Evolutionary conservation across 2,329 filamentous ascomycete genomes (phyloP).

Genomic region (Neurospora sp.): DNA sequence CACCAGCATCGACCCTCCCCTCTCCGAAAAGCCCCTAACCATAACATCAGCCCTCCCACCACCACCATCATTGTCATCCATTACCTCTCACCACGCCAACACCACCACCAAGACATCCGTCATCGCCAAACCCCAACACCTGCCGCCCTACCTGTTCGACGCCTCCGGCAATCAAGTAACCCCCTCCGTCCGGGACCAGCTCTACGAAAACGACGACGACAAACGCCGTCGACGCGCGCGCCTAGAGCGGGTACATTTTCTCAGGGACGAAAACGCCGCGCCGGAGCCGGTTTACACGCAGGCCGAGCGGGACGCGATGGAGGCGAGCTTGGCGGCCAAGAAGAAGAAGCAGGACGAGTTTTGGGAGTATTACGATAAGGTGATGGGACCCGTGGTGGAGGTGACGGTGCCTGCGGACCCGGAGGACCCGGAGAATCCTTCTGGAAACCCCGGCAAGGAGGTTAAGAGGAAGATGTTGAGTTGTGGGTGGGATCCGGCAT

Average conservation of each 20-base stretch:
- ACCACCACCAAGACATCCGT: not conserved
- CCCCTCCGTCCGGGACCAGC: slow-evolving; percentile 43
- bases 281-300: slow-evolving; percentile 27
- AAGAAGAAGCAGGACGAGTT: slow-evolving; percentile 10
- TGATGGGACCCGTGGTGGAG: not conserved
- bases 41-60: not conserved
- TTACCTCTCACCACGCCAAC: not conserved
- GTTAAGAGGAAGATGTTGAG: not conserved
- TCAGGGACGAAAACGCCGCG: slow-evolving; percentile 36
- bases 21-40: not conserved
- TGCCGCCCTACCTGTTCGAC: slow-evolving; percentile 44
- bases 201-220: slow-evolving; percentile 38
- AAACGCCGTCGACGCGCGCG: slow-evolving; percentile 34
- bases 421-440: not conserved
- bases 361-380: slow-evolving; percentile 12
- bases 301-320: slow-evolving; percentile 17
- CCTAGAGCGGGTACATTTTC: slow-evolving; percentile 33
- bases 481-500: not conserved
- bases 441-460: not conserved
- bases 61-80: slow-evolving; percentile 11
- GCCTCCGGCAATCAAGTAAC: slow-evolving; percentile 46
- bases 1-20: slow-evolving; percentile 8
- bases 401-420: not conserved
- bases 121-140: slow-evolving; percentile 4
- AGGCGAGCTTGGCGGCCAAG: slow-evolving; percentile 5